These are phyloP conservation scores for Chalciporus sp. DNA, from an alignment of 1,284 basidiomycete species.

Conservation along the genomic window DNA sequence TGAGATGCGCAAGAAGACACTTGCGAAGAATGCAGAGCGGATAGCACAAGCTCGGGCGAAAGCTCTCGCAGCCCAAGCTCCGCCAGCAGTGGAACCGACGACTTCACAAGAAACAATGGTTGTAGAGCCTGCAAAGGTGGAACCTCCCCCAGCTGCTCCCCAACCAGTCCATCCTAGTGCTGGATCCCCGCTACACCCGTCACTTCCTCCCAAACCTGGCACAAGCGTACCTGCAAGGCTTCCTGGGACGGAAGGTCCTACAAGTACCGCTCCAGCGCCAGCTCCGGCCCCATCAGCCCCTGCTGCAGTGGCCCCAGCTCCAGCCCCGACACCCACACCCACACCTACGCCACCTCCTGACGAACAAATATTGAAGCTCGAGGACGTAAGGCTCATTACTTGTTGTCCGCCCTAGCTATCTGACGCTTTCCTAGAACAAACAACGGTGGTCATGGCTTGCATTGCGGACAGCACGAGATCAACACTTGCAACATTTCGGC, in stretches of 20 bases:
- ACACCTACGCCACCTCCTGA: slow-evolving; percentile 42
- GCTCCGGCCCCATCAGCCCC: slow-evolving; percentile 16
- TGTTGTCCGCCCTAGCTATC: not conserved
- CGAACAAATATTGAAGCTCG: slow-evolving; percentile 54
- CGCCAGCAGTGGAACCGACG: slow-evolving; percentile 19
- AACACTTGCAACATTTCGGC: slow-evolving; percentile 70
- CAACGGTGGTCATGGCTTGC: slow-evolving; percentile 76
- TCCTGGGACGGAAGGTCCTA: slow-evolving; percentile 31
- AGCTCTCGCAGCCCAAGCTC: slow-evolving; percentile 32
- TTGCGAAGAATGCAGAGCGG: slow-evolving; percentile 51
- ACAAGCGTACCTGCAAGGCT: slow-evolving; percentile 36
- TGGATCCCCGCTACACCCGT: slow-evolving; percentile 61
- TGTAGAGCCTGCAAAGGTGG: slow-evolving; percentile 26
- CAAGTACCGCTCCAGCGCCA: slow-evolving; percentile 10
- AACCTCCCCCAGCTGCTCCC: slow-evolving; percentile 8
- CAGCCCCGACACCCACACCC: slow-evolving; percentile 18
- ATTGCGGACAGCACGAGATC: slow-evolving; percentile 72
- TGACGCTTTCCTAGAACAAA: slow-evolving; percentile 55
- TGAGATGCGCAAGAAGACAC: slow-evolving; percentile 56
- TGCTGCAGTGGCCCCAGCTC: slow-evolving; percentile 19
- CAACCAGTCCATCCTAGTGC: slow-evolving; percentile 14
- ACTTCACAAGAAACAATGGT: slow-evolving; percentile 27
- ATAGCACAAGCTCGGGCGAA: slow-evolving; percentile 47
- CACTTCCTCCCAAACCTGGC: slow-evolving; percentile 56
- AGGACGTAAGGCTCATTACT: slow-evolving; percentile 52